Percentiles rank a stretch among this genome's conserved stretches.
phyloP scores from a whole-genome alignment of 805 yeast genomes.

The Metschnikowia corniflorae region DNA sequence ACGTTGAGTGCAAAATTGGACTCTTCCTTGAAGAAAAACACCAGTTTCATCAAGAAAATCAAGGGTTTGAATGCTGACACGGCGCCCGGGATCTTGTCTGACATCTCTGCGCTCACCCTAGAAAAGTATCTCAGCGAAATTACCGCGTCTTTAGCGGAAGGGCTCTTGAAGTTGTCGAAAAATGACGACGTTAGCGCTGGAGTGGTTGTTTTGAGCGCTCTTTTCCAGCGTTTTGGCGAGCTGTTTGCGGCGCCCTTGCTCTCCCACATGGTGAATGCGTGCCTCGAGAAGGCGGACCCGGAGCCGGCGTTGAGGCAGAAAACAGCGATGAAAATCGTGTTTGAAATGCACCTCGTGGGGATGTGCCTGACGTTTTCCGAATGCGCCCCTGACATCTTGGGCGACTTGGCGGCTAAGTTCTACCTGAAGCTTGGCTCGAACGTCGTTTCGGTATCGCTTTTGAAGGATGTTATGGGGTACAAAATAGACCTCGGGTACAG shows the following conservation, averaged over 20 bases:
- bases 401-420: conserved; percentile 9
- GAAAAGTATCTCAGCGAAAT: conserved; percentile 76
- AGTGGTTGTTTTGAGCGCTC: conserved; percentile 61
- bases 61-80: conserved; percentile 55
- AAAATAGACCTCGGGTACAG: conserved; percentile 28
- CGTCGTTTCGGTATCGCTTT: conserved; percentile 20
- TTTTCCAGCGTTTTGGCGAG: conserved; percentile 70
- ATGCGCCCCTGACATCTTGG: conserved; percentile 12
- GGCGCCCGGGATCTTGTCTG: conserved; percentile 47
- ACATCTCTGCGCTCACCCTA: conserved; percentile 58
- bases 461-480: conserved; percentile 29
- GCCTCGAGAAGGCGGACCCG: conserved; percentile 2
- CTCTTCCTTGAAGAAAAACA: conserved; percentile 76
- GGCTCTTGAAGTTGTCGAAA: conserved; percentile 49
- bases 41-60: conserved; percentile 72
- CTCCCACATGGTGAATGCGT: conserved; percentile 11
- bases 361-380: conserved; percentile 12
- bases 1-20: conserved; percentile 44
- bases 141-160: conserved; percentile 58
- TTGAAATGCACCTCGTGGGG: conserved; percentile 14
- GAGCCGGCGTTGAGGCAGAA: conserved; percentile 10
- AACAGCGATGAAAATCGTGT: conserved; percentile 10
- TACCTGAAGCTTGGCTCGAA: conserved; percentile 5
- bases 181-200: conserved; percentile 59
- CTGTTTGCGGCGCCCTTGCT: conserved; percentile 12